Evolutionary conservation across 345 rosid genomes (phyloP).

Genomic region (Eucalyptus virginea): DNA sequence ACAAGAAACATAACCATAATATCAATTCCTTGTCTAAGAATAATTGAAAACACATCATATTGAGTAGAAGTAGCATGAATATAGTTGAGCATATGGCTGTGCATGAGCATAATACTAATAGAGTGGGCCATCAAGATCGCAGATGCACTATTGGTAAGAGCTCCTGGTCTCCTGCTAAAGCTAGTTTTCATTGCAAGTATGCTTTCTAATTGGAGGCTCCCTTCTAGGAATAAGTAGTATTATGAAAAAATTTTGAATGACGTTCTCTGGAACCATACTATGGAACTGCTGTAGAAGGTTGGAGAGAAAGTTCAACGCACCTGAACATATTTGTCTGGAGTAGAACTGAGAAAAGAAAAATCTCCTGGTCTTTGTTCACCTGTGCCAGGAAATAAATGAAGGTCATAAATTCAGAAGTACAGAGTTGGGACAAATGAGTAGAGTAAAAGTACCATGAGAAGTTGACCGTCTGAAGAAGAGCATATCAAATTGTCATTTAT

Average conservation of each 20-base stretch:
- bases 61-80: not conserved
- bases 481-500: conserved; percentile 37
- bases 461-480: conserved; percentile 61
- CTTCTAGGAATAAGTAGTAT: not conserved
- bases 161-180: not conserved
- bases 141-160: not conserved
- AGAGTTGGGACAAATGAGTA: not conserved
- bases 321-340: conserved; percentile 50
- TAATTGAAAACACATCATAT: not conserved
- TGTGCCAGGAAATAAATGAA: conserved; percentile 2
- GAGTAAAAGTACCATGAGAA: conserved; percentile 39
- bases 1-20: not conserved
- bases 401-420: not conserved
- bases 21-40: not conserved
- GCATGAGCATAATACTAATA: not conserved
- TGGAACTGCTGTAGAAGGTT: not conserved
- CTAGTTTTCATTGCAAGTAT: not conserved
- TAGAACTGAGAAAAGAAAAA: conserved; percentile 40
- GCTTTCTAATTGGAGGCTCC: not conserved
- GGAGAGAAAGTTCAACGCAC: conserved; percentile 2
- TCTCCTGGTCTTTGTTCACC: conserved; percentile 78
- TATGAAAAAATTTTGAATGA: not conserved
- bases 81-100: not conserved
- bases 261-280: not conserved
- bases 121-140: not conserved